Evolutionary conservation across 2,329 filamentous ascomycete genomes (phyloP).

Genomic region (Calonectria hawksworthii): DNA sequence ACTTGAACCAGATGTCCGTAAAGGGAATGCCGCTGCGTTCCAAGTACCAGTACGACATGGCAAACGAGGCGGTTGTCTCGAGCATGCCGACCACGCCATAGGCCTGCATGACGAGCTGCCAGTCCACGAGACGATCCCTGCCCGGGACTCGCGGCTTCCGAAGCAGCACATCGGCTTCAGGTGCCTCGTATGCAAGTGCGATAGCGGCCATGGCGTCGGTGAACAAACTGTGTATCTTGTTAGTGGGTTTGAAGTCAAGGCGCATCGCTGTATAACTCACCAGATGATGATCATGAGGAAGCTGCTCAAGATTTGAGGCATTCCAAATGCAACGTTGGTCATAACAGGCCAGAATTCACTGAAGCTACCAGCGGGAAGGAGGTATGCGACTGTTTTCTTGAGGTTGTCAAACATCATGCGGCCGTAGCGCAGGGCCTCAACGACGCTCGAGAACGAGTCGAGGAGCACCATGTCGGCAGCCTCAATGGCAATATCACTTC

Average conservation of each 20-base stretch:
- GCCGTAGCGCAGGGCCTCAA: constrained; percentile 80
- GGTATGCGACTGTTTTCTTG: constrained; percentile 79
- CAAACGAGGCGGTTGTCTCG: constrained; percentile 71
- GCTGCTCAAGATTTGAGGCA: constrained; percentile 80
- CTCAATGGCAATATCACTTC: constrained; percentile 86
- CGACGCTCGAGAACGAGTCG: constrained; percentile 79
- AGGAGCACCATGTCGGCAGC: constrained; percentile 87
- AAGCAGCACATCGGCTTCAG: constrained; percentile 81
- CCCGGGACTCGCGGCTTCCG: constrained; percentile 77
- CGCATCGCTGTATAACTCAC: constrained; percentile 47
- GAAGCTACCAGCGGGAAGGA: constrained; percentile 81
- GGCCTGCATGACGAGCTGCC: constrained; percentile 78
- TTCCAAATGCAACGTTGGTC: constrained; percentile 78
- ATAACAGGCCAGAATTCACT: constrained; percentile 83
- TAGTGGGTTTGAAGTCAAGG: background rate
- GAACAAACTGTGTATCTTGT: constrained; percentile 68
- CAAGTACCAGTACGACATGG: constrained; percentile 78
- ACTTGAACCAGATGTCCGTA: constrained; percentile 75
- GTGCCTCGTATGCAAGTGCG: constrained; percentile 81
- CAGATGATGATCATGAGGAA: constrained; percentile 81
- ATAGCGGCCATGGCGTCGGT: constrained; percentile 83
- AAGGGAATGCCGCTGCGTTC: constrained; percentile 75
- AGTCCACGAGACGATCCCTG: constrained; percentile 80
- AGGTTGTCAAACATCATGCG: constrained; percentile 85
- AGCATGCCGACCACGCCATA: constrained; percentile 80